These are phyloP conservation scores for Thermochaetoides thermophila DNA, from an alignment of 495 filamentous ascomycete genomes.

Conservation along the genomic window DNA sequence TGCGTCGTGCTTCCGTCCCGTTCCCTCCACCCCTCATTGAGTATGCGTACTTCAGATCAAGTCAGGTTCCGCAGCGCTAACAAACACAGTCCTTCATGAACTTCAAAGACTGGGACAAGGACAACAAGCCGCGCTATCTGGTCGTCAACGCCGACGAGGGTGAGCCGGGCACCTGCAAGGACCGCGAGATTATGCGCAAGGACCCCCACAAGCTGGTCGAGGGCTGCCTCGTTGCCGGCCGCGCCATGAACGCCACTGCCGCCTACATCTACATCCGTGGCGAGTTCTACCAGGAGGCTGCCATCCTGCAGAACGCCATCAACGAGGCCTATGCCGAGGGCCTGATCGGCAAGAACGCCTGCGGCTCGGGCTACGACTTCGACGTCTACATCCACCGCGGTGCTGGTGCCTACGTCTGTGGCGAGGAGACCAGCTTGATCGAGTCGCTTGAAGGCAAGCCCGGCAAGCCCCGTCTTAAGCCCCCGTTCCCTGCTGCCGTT, in stretches of 20 bases:
- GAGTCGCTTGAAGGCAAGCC: slow-evolving; percentile 97
- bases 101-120: slow-evolving; percentile 98
- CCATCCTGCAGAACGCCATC: slow-evolving; percentile 83
- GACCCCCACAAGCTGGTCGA: slow-evolving; percentile 97
- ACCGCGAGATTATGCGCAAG: slow-evolving; percentile 99
- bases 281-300: slow-evolving; percentile 95
- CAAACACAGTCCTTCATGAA: slow-evolving; percentile 88
- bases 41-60: no score
- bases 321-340: slow-evolving; percentile 93
- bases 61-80: no score
- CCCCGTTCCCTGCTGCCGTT: slow-evolving; percentile 92
- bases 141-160: slow-evolving; percentile 98
- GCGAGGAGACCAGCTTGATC: slow-evolving; percentile 94
- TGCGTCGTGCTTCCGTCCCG: slow-evolving; percentile 40
- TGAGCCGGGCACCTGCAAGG: slow-evolving; percentile 97
- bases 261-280: slow-evolving; percentile 99
- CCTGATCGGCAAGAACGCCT: slow-evolving; percentile 94
- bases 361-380: slow-evolving; percentile 91
- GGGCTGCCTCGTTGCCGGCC: slow-evolving; percentile 90
- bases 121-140: slow-evolving; percentile 85
- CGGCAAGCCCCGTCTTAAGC: slow-evolving; percentile 95
- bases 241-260: slow-evolving; percentile 93
- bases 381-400: slow-evolving; percentile 94
- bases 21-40: no score
- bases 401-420: slow-evolving; percentile 94